Base-by-base conservation (phyloP, 1,284 basidiomycete genomes). In the Puccinia triticina region DNA sequence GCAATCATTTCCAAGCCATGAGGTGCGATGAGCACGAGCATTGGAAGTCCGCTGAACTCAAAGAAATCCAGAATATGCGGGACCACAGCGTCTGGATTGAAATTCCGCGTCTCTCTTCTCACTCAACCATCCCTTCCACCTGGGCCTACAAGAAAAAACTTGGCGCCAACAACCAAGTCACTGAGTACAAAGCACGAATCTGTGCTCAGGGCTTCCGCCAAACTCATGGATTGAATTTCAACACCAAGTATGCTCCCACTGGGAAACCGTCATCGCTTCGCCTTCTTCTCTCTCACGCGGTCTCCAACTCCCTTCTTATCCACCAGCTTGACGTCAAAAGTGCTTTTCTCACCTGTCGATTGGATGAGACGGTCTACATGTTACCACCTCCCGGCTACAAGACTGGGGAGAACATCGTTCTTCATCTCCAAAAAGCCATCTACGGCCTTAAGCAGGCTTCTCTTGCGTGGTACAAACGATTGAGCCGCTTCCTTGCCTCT, bases 201-300 rank as follows among this genome's bases (percentile, higher is more conserved):
- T 76, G 73, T 29, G 57, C 73, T 10, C 73, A 76, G 40, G 73
- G 73, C 40, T 76, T 76, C 23, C 34, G 57, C 0, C 53, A 76
- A 23, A 76, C 37, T 16, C 23, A 76, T 43, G 73, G 73, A 1
- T 16, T 76, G 11, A 59, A 76, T 34, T 76, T 59, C 21, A 23
- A 57, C 29, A 8, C 14, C 10, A 59, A 34, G 5, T 76, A 59
- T 43, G 37, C 73, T 14, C 73, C 55, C 2, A 76, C 73, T 18
- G 55, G 73, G 8, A 57, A 43, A 76, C 32, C 57, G 8, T 23
- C 37, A 2, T 76, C 55, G 1, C 53, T 76, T n/a, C 12, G 53
- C 26, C 2, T 46, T 11, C 73, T 59, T 18, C n/a, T 76, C 3
- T 76, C 73, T 23, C 29, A 57, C 37, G 73, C 73, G 5, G 34